These are phyloP conservation scores for Globisporangium nagaii DNA, from an alignment of 352 stramenopile genomes.

Conservation along the genomic window DNA sequence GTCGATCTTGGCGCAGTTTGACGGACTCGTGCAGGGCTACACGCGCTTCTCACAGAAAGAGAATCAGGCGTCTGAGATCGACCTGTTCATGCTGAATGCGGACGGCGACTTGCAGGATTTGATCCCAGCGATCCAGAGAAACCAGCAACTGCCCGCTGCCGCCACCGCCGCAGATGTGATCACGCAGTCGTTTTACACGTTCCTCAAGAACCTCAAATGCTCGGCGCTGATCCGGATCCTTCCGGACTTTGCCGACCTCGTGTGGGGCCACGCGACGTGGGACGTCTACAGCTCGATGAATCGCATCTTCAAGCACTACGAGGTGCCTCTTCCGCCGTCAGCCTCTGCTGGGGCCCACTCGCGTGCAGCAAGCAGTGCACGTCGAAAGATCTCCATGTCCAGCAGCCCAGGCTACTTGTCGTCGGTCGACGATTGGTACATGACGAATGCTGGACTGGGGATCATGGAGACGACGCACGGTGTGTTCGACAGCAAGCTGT, in stretches of 20 bases:
- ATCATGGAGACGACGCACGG: conserved; percentile 74
- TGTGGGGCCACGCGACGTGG: conserved; percentile 73
- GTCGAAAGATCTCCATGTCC: conserved; percentile 58
- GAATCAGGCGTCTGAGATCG: conserved; percentile 20
- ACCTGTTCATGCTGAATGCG: conserved; percentile 52
- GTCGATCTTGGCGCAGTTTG: conserved; percentile 38
- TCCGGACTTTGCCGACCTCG: conserved; percentile 46
- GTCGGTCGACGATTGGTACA: conserved; percentile 81
- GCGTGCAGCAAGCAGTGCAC: background rate
- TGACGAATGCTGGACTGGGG: conserved; percentile 39
- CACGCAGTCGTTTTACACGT: conserved; percentile 30
- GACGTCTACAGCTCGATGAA: conserved; percentile 69
- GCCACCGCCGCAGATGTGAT: background rate
- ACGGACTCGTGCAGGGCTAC: conserved; percentile 46
- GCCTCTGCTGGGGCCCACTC: background rate
- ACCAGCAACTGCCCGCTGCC: background rate
- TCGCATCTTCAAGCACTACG: conserved; percentile 77
- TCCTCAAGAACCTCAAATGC: conserved; percentile 60
- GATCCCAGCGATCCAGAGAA: conserved; percentile 27
- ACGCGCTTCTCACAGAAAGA: conserved; percentile 14
- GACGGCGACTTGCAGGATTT: conserved; percentile 53
- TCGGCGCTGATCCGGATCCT: conserved; percentile 68
- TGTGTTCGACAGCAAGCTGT: conserved; percentile 50
- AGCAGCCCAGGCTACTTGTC: conserved; percentile 72
- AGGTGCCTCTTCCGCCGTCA: conserved; percentile 38